Percentiles rank a stretch among this genome's conserved stretches.
phyloP scores from a whole-genome alignment of 352 stramenopile genomes.

The Albugo laibachii region DNA sequence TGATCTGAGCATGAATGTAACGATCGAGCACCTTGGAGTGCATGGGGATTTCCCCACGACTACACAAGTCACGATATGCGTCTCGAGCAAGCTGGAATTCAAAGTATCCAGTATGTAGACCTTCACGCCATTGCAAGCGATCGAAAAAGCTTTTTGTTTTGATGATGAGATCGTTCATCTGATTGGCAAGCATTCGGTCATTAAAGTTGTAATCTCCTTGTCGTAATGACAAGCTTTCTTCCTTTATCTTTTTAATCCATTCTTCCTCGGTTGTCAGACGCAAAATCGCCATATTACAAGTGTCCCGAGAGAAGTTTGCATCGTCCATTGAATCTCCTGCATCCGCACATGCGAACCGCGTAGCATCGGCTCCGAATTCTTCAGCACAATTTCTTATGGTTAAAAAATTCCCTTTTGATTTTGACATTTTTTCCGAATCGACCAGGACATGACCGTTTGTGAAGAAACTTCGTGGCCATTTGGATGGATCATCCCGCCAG shows the following conservation, averaged over 20 bases:
- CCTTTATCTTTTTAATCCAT: conserved; percentile 87
- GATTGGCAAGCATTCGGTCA: conserved; percentile 91
- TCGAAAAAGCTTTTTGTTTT: conserved; percentile 78
- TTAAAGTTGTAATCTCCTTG: conserved; percentile 75
- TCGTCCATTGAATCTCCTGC: conserved; percentile 97
- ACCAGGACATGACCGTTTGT: conserved; percentile 96
- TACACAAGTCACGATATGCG: conserved; percentile 93
- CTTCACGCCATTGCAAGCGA: conserved; percentile 89
- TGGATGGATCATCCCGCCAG: conserved; percentile 92
- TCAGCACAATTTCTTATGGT: conserved; percentile 94
- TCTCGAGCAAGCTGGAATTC: conserved; percentile 96
- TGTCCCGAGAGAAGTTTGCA: conserved; percentile 96
- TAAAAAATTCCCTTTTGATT: conserved; percentile 98
- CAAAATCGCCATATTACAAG: conserved; percentile 94
- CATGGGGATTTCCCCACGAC: conserved; percentile 65
- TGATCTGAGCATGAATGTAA: conserved; percentile 86
- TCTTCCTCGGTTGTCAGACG: conserved; percentile 94
- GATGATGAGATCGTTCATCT: conserved; percentile 92
- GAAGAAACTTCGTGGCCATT: conserved; percentile 97
- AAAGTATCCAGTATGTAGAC: conserved; percentile 95
- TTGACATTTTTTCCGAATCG: conserved; percentile 99
- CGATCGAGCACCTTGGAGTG: conserved; percentile 83
- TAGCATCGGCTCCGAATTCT: conserved; percentile 91
- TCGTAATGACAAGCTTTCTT: conserved; percentile 74
- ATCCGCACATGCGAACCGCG: conserved; percentile 95